Base-by-base conservation (phyloP, 306 rosid species). In the Dalbergia oliveri region DNA sequence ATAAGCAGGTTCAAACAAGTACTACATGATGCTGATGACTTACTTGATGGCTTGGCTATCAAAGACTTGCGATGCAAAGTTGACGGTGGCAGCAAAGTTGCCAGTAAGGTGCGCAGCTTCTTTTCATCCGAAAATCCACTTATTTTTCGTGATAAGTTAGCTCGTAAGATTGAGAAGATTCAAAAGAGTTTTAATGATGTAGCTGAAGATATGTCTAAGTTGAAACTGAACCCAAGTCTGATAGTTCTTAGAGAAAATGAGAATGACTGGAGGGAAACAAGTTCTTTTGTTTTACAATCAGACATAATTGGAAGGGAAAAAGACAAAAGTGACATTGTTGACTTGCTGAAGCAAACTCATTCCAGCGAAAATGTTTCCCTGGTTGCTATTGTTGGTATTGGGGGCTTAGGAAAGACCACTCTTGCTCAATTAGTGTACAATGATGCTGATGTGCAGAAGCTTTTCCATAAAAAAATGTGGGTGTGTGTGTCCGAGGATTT, bases 271-370 rank as follows among this genome's bases (percentile, higher is more conserved):
- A 47, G 59, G 59, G 74, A 69, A 45, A 21, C 74, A 6, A 18
- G 72, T 66, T 66, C 72, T 43, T 43, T 18, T 66, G 72, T 66
- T 13, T 19, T 66, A 37, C 35, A 18, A 11, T 18, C 72, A 1
- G 45, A 60, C 0, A 47, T 74, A 39, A 14, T 44, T 43, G 59
- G 78, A 2, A 57, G 78, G 53, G 78, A 73, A 21, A 39, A 58
- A 19, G 44, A 23, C 19, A 73, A 73, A 14, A 58, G 41, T 15
- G 67, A 44, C 19, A 58, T 73, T 41, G 5, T 58, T 19, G 35
- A 58, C 14, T 21, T 73, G 39, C 62, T 73, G 54, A 7, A 9
- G 43, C 19, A 39, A n/a, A 58, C 53, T 3, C 12, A 2, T 18
- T 19, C 16, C 19, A 44, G 7, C 8, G 12, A 16, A 11, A 13